Conservation (phyloP, 2,329 filamentous ascomycete genomes). For the Penicillium sp. region DNA sequence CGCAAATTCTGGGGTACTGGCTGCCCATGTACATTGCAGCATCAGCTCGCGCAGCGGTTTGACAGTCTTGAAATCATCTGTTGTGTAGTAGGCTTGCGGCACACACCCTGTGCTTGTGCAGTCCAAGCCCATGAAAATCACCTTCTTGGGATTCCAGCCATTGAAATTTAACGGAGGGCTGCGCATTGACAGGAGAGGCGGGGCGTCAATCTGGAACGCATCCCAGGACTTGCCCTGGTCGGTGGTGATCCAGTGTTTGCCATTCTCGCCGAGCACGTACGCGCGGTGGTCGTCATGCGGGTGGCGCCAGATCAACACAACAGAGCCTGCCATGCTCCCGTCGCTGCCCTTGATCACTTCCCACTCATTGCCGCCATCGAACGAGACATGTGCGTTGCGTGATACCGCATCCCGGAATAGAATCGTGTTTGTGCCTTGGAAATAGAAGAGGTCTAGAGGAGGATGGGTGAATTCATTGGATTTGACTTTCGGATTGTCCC, state of each 20-base stretch:
- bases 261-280: constrained; percentile 69
- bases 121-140: constrained; percentile 76
- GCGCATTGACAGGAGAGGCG: constrained; percentile 54
- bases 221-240: constrained; percentile 81
- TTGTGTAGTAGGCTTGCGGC: constrained; percentile 69
- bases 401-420: constrained; percentile 67
- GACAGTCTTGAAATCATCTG: constrained; percentile 73
- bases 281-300: constrained; percentile 74
- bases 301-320: constrained; percentile 68
- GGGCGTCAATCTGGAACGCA: constrained; percentile 63
- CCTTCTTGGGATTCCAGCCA: constrained; percentile 75
- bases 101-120: constrained; percentile 64
- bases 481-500: constrained; percentile 63
- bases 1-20: constrained; percentile 66
- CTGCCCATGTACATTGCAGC: constrained; percentile 83
- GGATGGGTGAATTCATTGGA: constrained; percentile 63
- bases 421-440: constrained; percentile 80
- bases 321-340: constrained; percentile 49
- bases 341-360: constrained; percentile 60
- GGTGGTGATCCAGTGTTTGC: constrained; percentile 75
- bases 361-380: constrained; percentile 79
- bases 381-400: constrained; percentile 70
- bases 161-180: constrained; percentile 67
- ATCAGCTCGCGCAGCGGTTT: constrained; percentile 66
- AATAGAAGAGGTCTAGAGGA: constrained; percentile 76